Conservation (phyloP, 1,284 basidiomycete species). For the Ganoderma leucocontextum region DNA sequence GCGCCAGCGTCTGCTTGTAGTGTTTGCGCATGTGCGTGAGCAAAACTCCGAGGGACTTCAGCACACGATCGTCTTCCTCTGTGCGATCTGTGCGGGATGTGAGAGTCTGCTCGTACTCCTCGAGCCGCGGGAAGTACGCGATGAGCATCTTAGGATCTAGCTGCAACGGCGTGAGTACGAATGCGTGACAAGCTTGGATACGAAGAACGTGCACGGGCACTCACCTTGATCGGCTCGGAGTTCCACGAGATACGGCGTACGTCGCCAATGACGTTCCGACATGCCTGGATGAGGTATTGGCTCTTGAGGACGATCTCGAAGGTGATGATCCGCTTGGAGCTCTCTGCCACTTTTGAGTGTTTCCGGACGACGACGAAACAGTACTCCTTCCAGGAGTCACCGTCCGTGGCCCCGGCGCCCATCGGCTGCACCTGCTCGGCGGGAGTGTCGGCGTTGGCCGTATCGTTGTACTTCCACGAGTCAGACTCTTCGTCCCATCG, state of each 20-base stretch:
- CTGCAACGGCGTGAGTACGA: constrained; percentile 36
- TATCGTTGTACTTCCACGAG: constrained; percentile 18
- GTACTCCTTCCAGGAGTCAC: constrained; percentile 9
- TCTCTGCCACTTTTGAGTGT: constrained; percentile 43
- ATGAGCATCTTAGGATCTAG: constrained; percentile 60
- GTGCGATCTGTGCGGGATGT: constrained; percentile 42
- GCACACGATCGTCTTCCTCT: constrained; percentile 49
- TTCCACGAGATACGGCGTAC: constrained; percentile 66
- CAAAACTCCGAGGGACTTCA: constrained; percentile 48
- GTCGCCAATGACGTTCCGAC: constrained; percentile 58
- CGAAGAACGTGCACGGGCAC: constrained; percentile 14
- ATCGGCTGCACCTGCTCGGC: constrained; percentile 17
- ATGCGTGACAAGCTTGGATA: constrained; percentile 3
- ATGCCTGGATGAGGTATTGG: constrained; percentile 59
- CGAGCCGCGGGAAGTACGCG: constrained; percentile 55
- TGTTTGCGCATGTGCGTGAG: constrained; percentile 52
- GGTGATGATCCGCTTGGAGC: constrained; percentile 45
- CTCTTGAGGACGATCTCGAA: constrained; percentile 64
- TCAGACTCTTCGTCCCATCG: constrained; percentile 15
- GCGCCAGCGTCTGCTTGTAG: constrained; percentile 54
- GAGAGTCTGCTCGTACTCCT: constrained; percentile 52
- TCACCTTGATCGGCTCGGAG: constrained; percentile 57
- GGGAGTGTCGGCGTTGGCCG: constrained; percentile 11
- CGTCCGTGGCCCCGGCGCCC: constrained; percentile 3
- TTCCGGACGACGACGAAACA: constrained; percentile 60